Evolutionary conservation across 805 yeast genomes (phyloP).

Genomic region (Blastobotrys chiropterorum): DNA sequence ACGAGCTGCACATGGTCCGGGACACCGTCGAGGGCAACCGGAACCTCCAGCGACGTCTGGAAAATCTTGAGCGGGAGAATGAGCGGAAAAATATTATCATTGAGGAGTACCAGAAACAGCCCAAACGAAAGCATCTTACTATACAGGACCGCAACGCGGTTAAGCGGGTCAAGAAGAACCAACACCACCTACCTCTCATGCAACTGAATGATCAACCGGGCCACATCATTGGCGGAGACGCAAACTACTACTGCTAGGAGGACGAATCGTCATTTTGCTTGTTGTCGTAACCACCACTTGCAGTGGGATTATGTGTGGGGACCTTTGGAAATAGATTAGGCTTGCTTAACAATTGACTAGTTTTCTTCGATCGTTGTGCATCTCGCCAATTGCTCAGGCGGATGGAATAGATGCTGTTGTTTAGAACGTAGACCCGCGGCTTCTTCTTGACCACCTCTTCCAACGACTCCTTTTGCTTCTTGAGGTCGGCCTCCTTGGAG

Average conservation of each 20-base stretch:
- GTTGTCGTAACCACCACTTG: too few species aligned
- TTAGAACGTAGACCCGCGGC: conserved; percentile 37
- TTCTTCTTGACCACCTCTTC: conserved; percentile 25
- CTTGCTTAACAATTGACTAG: conserved; percentile 27
- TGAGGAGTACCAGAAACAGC: neutral
- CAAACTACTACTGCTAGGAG: neutral
- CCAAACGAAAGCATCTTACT: neutral
- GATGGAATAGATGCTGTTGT: conserved; percentile 38
- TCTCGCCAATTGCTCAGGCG: conserved; percentile 32
- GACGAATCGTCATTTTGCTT: neutral
- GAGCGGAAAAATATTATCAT: neutral
- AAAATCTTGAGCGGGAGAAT: neutral
- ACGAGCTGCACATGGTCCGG: neutral
- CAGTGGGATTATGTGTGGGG: conserved; percentile 24
- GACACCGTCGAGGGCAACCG: neutral
- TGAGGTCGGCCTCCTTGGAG: conserved; percentile 1
- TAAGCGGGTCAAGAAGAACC: neutral
- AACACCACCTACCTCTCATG: neutral
- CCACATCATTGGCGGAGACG: neutral
- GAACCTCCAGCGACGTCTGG: neutral
- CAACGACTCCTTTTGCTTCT: conserved; percentile 18
- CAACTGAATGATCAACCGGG: neutral
- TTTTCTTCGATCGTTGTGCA: conserved; percentile 26
- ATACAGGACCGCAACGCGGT: neutral
- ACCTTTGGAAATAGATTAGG: conserved; percentile 31